These are phyloP conservation scores for Antarctomyces pellizariae DNA, from an alignment of 495 filamentous ascomycete species.

Conservation along the genomic window DNA sequence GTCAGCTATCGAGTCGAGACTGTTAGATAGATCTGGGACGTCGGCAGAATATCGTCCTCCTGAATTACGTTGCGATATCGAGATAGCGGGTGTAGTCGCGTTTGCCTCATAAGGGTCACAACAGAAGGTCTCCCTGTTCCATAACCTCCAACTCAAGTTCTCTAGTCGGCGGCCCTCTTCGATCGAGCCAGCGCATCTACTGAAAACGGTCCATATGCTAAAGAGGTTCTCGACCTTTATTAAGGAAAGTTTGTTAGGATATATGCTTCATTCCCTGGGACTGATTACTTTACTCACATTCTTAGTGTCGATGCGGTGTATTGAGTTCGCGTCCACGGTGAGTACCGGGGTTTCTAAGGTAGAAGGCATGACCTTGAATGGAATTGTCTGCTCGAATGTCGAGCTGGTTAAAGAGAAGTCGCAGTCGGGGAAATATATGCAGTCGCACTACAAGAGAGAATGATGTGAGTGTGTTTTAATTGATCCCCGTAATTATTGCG, in stretches of 20 bases:
- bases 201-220: constrained; percentile 97
- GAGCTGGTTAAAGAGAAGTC: constrained; percentile 1
- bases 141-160: constrained; percentile 89
- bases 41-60: constrained; percentile 29
- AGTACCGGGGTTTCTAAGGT: constrained; percentile 48
- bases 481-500: no score
- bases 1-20: constrained; percentile 63
- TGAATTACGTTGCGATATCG: constrained; percentile 16
- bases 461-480: no score
- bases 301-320: constrained; percentile 81
- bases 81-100: constrained; percentile 20
- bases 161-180: constrained; percentile 82
- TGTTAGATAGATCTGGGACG: constrained; percentile 72
- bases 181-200: constrained; percentile 81
- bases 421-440: no score
- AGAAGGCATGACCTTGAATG: constrained; percentile 25
- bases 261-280: no score
- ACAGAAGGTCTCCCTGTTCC: constrained; percentile 91
- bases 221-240: constrained; percentile 86
- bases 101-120: constrained; percentile 32
- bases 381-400: constrained; percentile 8
- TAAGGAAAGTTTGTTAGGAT: no score
- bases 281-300: no score
- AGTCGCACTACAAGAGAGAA: no score
- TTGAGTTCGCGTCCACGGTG: constrained; percentile 63